A percentile compares a stretch with the other conserved stretches of the same genome.
Conservation (phyloP, 2,329 filamentous ascomycete genomes). For the Gaeumannomyces sp. region DNA sequence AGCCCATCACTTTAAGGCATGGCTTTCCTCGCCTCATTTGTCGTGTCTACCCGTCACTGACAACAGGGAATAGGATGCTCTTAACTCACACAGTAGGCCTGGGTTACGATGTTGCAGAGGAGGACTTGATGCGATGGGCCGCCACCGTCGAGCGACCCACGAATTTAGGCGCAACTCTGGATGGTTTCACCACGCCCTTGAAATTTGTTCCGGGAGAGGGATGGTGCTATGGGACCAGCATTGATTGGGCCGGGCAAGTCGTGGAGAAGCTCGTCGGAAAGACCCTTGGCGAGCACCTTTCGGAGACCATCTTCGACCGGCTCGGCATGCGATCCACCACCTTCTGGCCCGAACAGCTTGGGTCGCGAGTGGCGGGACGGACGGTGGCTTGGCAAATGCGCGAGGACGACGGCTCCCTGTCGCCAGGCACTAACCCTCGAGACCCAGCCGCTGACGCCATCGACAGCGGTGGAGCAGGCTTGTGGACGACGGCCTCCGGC, state of each 20-base stretch:
- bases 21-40: too few relatives aligned
- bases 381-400: neutral
- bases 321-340: conserved; percentile 39
- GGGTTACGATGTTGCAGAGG: conserved; percentile 50
- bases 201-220: conserved; percentile 38
- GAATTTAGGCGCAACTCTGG: conserved; percentile 14
- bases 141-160: conserved; percentile 38
- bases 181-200: conserved; percentile 36
- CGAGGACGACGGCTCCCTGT: too few relatives aligned
- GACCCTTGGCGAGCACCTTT: conserved; percentile 37
- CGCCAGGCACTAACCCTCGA: neutral
- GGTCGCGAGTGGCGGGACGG: conserved; percentile 13
- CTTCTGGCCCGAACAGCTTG: conserved; percentile 22
- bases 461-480: conserved; percentile 37
- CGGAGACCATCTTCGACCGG: conserved; percentile 35
- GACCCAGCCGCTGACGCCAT: conserved; percentile 17
- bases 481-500: conserved; percentile 35
- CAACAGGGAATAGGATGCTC: conserved; percentile 20
- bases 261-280: conserved; percentile 35
- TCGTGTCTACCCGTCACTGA: too few relatives aligned
- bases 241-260: conserved; percentile 43
- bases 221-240: conserved; percentile 41
- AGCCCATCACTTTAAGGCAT: conserved; percentile 49
- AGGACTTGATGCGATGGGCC: conserved; percentile 39
- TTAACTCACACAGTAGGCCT: conserved; percentile 51